Evolutionary conservation across 495 filamentous ascomycete species (phyloP), one percentile per base, ranked within the genome.

Genomic region (Collariella sp.): DNA sequence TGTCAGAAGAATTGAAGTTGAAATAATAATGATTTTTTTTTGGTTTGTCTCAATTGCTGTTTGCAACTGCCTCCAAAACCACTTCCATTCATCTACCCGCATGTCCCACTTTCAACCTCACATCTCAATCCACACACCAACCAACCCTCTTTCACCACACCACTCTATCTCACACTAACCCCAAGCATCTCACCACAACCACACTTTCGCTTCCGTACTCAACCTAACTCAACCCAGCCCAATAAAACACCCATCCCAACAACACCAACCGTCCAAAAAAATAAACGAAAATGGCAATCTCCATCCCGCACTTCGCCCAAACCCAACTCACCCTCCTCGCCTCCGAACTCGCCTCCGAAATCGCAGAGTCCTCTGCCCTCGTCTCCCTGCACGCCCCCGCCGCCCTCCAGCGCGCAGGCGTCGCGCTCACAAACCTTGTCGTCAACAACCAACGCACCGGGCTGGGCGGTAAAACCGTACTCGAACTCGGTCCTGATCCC

Each of bases 371-470:
- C 39, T 73, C 85, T 47, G 67, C 79, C 13, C 83, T 95, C 46
- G 76, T 91, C 48, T 79, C 83, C 24, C 76, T 77, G 20, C 77
- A 84, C 46, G 83, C 87, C 15, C 88, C 93, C 15, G 70, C 80
- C 0, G 76, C 82, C 0, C 83, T 98, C 20, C 81, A 90, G 67
- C 84, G 88, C 47, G 89, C 90, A 3, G 93, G 93, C 36, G 79
- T 95, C 58, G 93, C 94, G 1, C 72, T 97, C 31, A 85, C 85
- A 0, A 95, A 94, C 57, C 77, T 98, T 3, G 61, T 78, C 18
- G 70, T 95, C 12, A 67, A 76, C n/a, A 81, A 85, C 46, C 87
- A 87, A 67, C 85, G 91, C n/a, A 97, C 93, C 0, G 94, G 93
- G 0, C 71, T 96, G 9, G 94, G 91, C 19, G 94, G 93, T 1